Base-by-base conservation (phyloP, 2,329 filamentous ascomycete species). In the Emmonsiellopsis sp. region DNA sequence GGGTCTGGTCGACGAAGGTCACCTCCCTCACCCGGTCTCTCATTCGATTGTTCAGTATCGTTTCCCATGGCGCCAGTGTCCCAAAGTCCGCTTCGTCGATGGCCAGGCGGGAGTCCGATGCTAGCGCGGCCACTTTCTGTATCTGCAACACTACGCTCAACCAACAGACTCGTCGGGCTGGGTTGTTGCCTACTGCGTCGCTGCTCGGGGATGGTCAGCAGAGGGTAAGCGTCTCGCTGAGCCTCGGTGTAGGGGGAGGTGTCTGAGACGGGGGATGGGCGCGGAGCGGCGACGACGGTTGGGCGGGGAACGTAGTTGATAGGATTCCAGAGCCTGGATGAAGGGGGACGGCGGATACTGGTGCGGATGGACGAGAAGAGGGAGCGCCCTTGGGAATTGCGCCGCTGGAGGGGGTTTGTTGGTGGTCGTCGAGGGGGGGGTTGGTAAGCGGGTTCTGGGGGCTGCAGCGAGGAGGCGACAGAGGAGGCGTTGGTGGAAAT, bases 271-370 rank as follows among this genome's bases (percentile, higher is more conserved):
- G 57, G 55, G 51, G 53, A 60, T 38, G 67, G 61, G 47, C 68
- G 67, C 31, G 69, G 64, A 51, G 77, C 60, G 16, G 70, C 70
- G 38, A 78, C 66, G 53, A 76, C 75, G 47, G 76, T 77, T 34
- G 71, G 69, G 55, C 79, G 77, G 41, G 79, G 81, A 47, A 81
- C 78, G 68, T 79, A 76, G 63, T 84, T 83, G 62, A 81, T 74
- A 38, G 81, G 81, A 65, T 83, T 83, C 70, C 80, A 81, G 57
- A 83, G 75, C 54, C 79, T 74, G 52, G 78, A 76, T 35, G 76
- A 71, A 52, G 75, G 71, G 34, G 68, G 66, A 42, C 65, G 58
- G 66, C 62, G 56, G 58, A 63, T 55, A 58, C 57, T 59, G 56
- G 52, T 51, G 42, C 57, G 61, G 47, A 56, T 45, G 35, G 55